Conservation (phyloP, 371 early-diverging fungal genomes). For the Blastocladiella emersonii region DNA sequence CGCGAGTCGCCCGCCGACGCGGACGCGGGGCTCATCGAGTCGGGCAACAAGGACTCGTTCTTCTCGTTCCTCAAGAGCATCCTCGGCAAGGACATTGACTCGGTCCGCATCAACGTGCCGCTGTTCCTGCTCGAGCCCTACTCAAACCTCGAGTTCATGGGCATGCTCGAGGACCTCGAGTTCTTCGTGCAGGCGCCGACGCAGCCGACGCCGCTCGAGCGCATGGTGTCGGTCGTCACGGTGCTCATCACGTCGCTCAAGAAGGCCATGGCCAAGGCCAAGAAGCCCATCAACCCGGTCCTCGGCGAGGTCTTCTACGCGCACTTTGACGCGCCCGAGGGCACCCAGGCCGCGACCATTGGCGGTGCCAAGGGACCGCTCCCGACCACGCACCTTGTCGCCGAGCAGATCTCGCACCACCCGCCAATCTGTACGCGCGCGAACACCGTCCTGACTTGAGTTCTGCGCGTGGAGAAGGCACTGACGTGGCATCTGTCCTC, state of each 20-base stretch:
- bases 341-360: no score
- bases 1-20: background rate
- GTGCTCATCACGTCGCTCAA: background rate
- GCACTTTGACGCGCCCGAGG: background rate
- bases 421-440: conserved; percentile 1
- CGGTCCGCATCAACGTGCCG: background rate
- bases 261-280: background rate
- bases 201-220: background rate
- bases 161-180: background rate
- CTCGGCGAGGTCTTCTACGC: background rate
- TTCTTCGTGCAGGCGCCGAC: background rate
- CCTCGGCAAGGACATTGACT: background rate
- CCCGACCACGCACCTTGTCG: background rate
- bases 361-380: no score
- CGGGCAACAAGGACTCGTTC: background rate
- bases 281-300: conserved; percentile 3
- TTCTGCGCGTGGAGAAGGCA: no score
- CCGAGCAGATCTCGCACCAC: conserved; percentile 2
- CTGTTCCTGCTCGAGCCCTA: conserved; percentile 1
- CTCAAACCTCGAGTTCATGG: conserved; percentile 4
- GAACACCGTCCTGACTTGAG: no score
- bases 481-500: no score
- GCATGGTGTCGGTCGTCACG: background rate
- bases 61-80: conserved; percentile 1
- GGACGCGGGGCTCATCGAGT: background rate